Percentiles rank a stretch among this genome's conserved stretches.
Conservation (phyloP, 257 asterid genomes). For the Solanum piurae region DNA sequence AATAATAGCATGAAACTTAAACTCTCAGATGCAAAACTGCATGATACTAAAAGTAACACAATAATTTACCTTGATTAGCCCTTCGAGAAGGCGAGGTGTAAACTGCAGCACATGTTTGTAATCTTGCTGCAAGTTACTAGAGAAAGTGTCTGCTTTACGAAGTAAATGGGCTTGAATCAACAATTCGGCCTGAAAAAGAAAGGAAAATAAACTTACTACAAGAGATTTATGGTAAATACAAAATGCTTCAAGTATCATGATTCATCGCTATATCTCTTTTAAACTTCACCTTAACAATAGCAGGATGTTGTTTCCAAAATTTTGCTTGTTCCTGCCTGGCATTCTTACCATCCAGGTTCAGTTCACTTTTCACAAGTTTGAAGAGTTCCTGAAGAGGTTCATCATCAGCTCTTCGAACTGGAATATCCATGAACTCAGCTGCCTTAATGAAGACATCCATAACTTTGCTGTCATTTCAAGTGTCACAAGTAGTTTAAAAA, state of each 20-base stretch:
- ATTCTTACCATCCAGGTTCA: conserved; percentile 75
- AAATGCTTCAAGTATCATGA: neutral
- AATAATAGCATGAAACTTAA: neutral
- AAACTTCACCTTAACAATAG: conserved; percentile 55
- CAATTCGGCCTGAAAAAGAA: conserved; percentile 55
- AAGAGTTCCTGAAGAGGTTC: conserved; percentile 83
- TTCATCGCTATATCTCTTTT: neutral
- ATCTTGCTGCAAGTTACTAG: conserved; percentile 63
- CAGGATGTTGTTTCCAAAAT: conserved; percentile 90
- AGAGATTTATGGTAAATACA: neutral
- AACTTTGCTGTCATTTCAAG: conserved; percentile 59
- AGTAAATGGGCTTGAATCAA: conserved; percentile 70
- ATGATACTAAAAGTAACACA: neutral
- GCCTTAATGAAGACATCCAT: conserved; percentile 79
- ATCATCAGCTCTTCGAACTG: conserved; percentile 76
- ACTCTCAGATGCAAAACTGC: neutral
- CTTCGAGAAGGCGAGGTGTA: conserved; percentile 82
- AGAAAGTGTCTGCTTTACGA: conserved; percentile 47
- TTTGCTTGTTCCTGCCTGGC: conserved; percentile 73
- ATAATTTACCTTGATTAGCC: conserved; percentile 57
- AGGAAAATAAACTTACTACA: conserved; percentile 1
- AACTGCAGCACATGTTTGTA: conserved; percentile 54
- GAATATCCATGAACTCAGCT: conserved; percentile 73
- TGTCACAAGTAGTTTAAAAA: neutral
- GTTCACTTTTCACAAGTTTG: conserved; percentile 53